Conservation (phyloP, 768 basidiomycete genomes). For the Hemileccinum impolitum region DNA sequence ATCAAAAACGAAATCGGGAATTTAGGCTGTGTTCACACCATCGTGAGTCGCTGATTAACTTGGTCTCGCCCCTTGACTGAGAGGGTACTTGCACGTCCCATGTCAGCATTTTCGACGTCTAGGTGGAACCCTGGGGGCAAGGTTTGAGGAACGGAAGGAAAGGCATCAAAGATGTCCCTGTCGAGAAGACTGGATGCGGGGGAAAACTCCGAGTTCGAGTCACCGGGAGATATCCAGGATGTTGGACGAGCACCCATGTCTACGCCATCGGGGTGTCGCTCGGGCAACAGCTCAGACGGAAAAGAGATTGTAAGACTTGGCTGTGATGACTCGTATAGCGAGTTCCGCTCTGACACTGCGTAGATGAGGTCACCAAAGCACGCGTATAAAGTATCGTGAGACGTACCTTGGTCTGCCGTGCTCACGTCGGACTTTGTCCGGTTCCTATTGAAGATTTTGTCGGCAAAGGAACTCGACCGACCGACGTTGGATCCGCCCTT, state of each 20-base stretch:
- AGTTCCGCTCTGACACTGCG: slow-evolving; percentile 22
- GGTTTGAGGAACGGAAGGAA: slow-evolving; percentile 64
- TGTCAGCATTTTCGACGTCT: slow-evolving; percentile 9
- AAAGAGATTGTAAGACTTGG: slow-evolving; percentile 21
- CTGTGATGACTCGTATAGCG: slow-evolving; percentile 27
- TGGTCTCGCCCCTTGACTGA: slow-evolving; percentile 28
- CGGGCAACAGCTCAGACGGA: slow-evolving; percentile 18
- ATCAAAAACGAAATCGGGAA: neutral
- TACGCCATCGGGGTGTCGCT: slow-evolving; percentile 10
- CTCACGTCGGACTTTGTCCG: slow-evolving; percentile 55
- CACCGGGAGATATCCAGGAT: slow-evolving; percentile 48
- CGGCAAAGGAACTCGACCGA: slow-evolving; percentile 59
- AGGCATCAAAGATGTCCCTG: slow-evolving; percentile 62
- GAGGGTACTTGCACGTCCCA: slow-evolving; percentile 24
- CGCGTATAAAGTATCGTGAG: neutral
- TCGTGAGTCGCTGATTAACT: slow-evolving; percentile 20
- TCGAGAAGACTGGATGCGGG: slow-evolving; percentile 41
- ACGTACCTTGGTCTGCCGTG: slow-evolving; percentile 43
- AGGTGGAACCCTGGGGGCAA: slow-evolving; percentile 34
- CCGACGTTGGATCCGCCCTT: slow-evolving; percentile 40
- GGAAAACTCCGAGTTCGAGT: slow-evolving; percentile 42
- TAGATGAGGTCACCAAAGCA: neutral
- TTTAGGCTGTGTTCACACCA: slow-evolving; percentile 18
- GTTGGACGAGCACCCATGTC: slow-evolving; percentile 30
- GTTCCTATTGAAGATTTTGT: slow-evolving; percentile 52